A percentile compares a stretch with the other conserved stretches of the same genome.
phyloP scores from a whole-genome alignment of 108 stramenopile species.

The Discostella pseudostelligera region DNA sequence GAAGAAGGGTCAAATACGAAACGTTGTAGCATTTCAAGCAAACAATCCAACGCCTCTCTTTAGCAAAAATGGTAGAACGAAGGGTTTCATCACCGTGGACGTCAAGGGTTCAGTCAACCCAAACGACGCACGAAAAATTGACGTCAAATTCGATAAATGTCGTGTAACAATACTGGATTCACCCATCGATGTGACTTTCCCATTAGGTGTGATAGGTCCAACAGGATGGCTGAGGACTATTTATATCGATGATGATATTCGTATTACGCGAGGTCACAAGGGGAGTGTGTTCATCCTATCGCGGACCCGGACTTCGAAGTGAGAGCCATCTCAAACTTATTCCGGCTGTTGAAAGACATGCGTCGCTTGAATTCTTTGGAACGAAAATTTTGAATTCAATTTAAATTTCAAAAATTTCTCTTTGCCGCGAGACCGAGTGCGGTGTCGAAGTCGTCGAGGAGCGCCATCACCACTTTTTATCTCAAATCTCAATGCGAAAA shows the following conservation, averaged over 20 bases:
- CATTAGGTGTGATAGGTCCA: slow-evolving; percentile 70
- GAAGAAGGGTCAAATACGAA: slow-evolving; percentile 61
- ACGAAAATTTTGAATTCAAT: too few relatives aligned
- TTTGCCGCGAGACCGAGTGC: too few relatives aligned
- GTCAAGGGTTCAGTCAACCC: slow-evolving; percentile 55
- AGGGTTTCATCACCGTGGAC: slow-evolving; percentile 59
- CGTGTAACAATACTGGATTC: slow-evolving; percentile 51
- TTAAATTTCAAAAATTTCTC: too few relatives aligned
- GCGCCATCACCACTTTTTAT: too few relatives aligned
- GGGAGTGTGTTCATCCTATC: slow-evolving; percentile 78
- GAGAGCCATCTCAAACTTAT: too few relatives aligned
- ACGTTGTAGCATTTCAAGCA: slow-evolving; percentile 64
- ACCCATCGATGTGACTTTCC: slow-evolving; percentile 53
- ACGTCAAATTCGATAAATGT: slow-evolving; percentile 77
- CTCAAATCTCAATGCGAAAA: too few relatives aligned
- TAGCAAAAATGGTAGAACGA: slow-evolving; percentile 37
- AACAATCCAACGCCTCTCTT: slow-evolving; percentile 33
- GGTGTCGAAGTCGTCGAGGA: too few relatives aligned
- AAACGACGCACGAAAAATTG: slow-evolving; percentile 56
- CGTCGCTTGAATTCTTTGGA: too few relatives aligned
- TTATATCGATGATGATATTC: slow-evolving; percentile 72
- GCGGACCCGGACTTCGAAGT: too few relatives aligned
- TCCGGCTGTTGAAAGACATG: too few relatives aligned
- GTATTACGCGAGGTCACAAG: slow-evolving; percentile 84
- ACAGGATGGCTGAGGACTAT: slow-evolving; percentile 74